These are phyloP conservation scores for Globomyces pollinis-pini DNA, from an alignment of 192 early-diverging fungal genomes.

Conservation along the genomic window DNA sequence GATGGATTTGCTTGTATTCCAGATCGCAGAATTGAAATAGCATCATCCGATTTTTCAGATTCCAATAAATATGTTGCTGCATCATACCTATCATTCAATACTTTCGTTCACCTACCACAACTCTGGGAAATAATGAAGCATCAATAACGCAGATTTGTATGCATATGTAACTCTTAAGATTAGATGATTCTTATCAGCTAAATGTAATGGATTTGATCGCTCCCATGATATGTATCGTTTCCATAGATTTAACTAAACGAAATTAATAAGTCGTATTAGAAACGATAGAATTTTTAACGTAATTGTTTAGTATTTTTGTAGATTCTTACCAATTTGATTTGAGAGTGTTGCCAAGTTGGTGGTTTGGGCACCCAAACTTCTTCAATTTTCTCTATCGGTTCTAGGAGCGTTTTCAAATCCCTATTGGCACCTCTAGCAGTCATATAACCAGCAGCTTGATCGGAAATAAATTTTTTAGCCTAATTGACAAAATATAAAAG, in stretches of 20 bases:
- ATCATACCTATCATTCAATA: too few relatives aligned
- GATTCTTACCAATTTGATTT: conserved; percentile 48
- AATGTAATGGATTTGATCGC: conserved; percentile 69
- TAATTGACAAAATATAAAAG: too few relatives aligned
- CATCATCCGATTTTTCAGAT: conserved; percentile 50
- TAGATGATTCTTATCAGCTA: conserved; percentile 56
- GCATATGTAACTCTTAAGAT: conserved; percentile 70
- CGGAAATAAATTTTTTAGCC: conserved; percentile 86
- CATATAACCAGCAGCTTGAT: conserved; percentile 86
- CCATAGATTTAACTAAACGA: conserved; percentile 75
- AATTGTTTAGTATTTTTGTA: too few relatives aligned
- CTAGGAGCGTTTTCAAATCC: conserved; percentile 71
- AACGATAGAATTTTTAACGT: too few relatives aligned
- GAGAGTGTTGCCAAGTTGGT: conserved; percentile 71
- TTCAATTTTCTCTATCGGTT: conserved; percentile 59
- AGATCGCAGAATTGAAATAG: conserved; percentile 54
- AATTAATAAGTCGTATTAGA: conserved; percentile 18
- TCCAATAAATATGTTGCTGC: conserved; percentile 51
- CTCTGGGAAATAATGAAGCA: conserved; percentile 79
- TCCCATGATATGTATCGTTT: conserved; percentile 90
- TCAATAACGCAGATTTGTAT: conserved; percentile 79
- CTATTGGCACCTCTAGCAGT: conserved; percentile 79
- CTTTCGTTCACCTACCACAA: too few relatives aligned
- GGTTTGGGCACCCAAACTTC: conserved; percentile 60
- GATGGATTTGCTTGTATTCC: conserved; percentile 64